A percentile compares a stretch with the other conserved stretches of the same genome.
Evolutionary conservation across 2,329 filamentous ascomycete genomes (phyloP).

Genomic region (Lomentospora prolificans): DNA sequence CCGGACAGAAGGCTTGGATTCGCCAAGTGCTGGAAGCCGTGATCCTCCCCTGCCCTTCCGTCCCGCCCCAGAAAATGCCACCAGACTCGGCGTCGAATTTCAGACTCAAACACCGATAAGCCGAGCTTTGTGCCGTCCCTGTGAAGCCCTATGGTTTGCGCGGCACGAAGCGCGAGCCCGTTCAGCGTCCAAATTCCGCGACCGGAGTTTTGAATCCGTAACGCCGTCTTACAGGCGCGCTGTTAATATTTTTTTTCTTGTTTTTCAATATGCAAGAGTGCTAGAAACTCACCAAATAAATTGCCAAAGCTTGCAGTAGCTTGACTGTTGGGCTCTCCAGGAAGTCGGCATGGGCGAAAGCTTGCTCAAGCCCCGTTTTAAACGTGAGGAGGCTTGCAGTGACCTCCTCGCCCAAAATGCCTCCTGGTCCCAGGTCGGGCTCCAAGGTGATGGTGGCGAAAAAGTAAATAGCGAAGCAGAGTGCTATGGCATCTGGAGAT

Average conservation of each 20-base stretch:
- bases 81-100: neutral
- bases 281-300: conserved; percentile 24
- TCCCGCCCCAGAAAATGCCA: neutral
- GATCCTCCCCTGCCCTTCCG: conserved; percentile 17
- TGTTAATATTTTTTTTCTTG: neutral
- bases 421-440: neutral
- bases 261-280: neutral
- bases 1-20: conserved; percentile 19
- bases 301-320: conserved; percentile 23
- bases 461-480: neutral
- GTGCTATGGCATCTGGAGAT: conserved; percentile 12
- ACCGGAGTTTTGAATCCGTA: conserved; percentile 23
- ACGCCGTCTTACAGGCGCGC: conserved; percentile 15
- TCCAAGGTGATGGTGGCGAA: neutral
- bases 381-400: conserved; percentile 17
- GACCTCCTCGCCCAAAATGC: conserved; percentile 16
- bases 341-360: conserved; percentile 27
- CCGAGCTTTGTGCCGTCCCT: neutral
- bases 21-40: conserved; percentile 48
- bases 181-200: conserved; percentile 29
- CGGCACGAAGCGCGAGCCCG: conserved; percentile 34
- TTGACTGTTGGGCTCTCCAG: conserved; percentile 27
- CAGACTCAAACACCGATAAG: neutral
- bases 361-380: conserved; percentile 25
- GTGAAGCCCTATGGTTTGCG: conserved; percentile 12